Base-by-base conservation (phyloP, 2,329 filamentous ascomycete genomes). In the Aspergillus felis region DNA sequence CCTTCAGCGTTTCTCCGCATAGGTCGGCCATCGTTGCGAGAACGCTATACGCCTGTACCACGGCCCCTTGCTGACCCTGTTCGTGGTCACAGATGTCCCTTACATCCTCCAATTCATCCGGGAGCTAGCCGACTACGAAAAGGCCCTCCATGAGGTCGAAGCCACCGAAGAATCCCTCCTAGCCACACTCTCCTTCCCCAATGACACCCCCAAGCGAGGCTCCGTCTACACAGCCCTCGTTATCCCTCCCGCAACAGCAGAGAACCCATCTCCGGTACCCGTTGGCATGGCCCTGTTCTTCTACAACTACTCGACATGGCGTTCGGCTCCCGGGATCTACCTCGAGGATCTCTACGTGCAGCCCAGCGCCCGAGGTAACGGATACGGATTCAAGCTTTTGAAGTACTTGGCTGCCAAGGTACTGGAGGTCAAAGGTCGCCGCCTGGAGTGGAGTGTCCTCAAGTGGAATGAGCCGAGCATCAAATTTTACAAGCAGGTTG, bases 251-350 rank as follows among this genome's bases (percentile, higher is more conserved):
- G 75, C 79, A 10, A 74, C 77, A 5, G 74, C 78, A 10, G 70
- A 76, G 42, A 73, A 63, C 58, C 61, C 68, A 57, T 41, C 63
- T 52, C 64, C 73, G 32, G 50, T 60, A 56, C 69, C 84, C 73
- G 89, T 85, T 0, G 91, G 89, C 50, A 91, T 97, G 84, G 92
- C 92, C 1, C 77, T 97, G 44, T 97, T 92, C 78, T 97, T 96
- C 74, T 92, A 93, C 81, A 97, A 93, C 77, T 97, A 96, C 77
- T 91, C 87, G 69, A 97, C 93, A 0, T 97, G 94, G 94, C 85
- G 89, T 8, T 85, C 89, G n/a, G 84, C 84, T 49, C 86, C 92
- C 0, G 93, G 93, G 2, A 89, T 99, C 69, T 96, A 95, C 74
- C 86, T 97, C 41, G 93, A 97, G 74, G 93, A 97, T 70, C 79